phyloP scores from a whole-genome alignment of 1,284 basidiomycete genomes.

The Coniferiporia weirii region DNA sequence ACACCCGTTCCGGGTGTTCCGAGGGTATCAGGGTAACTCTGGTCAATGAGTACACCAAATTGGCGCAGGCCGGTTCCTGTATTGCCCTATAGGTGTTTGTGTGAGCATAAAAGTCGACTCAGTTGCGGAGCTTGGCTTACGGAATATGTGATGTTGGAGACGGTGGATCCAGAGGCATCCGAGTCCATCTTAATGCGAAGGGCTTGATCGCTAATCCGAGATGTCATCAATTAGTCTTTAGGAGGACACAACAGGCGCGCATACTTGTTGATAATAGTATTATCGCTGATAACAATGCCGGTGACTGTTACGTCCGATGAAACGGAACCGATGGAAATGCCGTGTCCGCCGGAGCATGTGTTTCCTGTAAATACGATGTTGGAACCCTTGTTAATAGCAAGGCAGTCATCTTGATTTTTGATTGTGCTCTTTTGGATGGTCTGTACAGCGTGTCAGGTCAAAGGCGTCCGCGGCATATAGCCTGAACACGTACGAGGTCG shows the following conservation, averaged over 20 bases:
- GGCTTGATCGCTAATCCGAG: slow-evolving; percentile 31
- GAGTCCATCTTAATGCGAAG: slow-evolving; percentile 45
- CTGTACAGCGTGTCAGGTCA: neutral
- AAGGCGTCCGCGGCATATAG: slow-evolving; percentile 23
- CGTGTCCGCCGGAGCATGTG: slow-evolving; percentile 52
- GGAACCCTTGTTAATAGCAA: slow-evolving; percentile 53
- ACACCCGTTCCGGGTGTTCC: slow-evolving; percentile 47
- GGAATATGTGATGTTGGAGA: slow-evolving; percentile 39
- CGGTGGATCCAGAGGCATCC: slow-evolving; percentile 34
- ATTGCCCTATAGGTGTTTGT: slow-evolving; percentile 33
- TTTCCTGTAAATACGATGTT: slow-evolving; percentile 52
- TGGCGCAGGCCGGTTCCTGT: slow-evolving; percentile 33
- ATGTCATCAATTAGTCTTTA: slow-evolving; percentile 7
- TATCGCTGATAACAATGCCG: slow-evolving; percentile 41
- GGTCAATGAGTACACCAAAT: slow-evolving; percentile 42
- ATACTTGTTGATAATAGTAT: slow-evolving; percentile 40
- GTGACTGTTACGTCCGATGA: slow-evolving; percentile 41
- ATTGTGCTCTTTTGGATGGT: slow-evolving; percentile 22
- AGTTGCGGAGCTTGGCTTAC: slow-evolving; percentile 17
- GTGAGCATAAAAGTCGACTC: slow-evolving; percentile 3
- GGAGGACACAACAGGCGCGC: slow-evolving; percentile 21
- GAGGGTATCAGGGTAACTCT: slow-evolving; percentile 43
- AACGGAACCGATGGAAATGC: slow-evolving; percentile 58
- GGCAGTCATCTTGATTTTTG: slow-evolving; percentile 49
- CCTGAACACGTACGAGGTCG: slow-evolving; percentile 27